A percentile compares a stretch with the other conserved stretches of the same genome.
phyloP scores from a whole-genome alignment of 768 basidiomycete species.

The Amanita muscaria region DNA sequence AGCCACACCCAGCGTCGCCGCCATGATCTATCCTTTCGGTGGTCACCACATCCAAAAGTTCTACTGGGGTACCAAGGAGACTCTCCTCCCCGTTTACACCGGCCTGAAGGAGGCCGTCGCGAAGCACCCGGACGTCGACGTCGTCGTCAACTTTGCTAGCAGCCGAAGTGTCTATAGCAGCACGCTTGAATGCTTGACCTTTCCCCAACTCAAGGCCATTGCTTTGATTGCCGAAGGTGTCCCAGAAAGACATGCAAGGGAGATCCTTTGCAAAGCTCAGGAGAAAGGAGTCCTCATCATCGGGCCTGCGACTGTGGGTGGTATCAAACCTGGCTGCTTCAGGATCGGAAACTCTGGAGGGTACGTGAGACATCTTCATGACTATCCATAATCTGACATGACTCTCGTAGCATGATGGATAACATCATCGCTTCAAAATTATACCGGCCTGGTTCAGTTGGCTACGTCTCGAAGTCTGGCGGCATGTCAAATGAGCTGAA shows the following conservation, averaged over 20 bases:
- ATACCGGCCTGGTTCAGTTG: conserved; percentile 94
- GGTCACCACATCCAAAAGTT: conserved; percentile 99
- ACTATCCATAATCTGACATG: conserved; percentile 7
- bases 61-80: conserved; percentile 99
- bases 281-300: conserved; percentile 82
- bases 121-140: conserved; percentile 96
- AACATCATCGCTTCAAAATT: conserved; percentile 99
- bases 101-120: conserved; percentile 80
- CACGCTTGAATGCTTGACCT: conserved; percentile 83
- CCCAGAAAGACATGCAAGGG: conserved; percentile 93
- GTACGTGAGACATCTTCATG: conserved; percentile 31
- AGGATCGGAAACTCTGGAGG: conserved; percentile 99
- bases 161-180: conserved; percentile 91
- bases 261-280: conserved; percentile 86
- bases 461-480: conserved; percentile 98
- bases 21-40: conserved; percentile 99
- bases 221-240: conserved; percentile 99
- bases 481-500: conserved; percentile 99
- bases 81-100: conserved; percentile 95
- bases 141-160: conserved; percentile 96
- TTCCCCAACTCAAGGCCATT: conserved; percentile 47
- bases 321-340: conserved; percentile 99
- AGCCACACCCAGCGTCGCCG: conserved; percentile 83
- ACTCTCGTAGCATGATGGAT: conserved; percentile 84
- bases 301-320: conserved; percentile 97